phyloP scores from a whole-genome alignment of 1,139 yeast genomes.

The Geotrichum restrictum region DNA sequence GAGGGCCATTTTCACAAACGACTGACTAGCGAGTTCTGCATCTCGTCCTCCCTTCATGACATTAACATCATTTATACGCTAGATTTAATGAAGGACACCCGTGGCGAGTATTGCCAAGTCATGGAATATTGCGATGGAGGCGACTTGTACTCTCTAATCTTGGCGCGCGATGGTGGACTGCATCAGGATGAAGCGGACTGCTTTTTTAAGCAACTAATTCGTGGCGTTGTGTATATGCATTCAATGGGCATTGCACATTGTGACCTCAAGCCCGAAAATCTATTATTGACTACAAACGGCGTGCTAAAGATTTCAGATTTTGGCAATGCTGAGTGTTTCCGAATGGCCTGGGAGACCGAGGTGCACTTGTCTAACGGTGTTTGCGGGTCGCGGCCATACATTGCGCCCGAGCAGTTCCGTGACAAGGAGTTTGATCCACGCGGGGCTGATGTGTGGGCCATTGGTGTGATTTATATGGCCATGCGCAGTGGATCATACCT shows the following conservation, averaged over 20 bases:
- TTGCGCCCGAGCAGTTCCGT: slow-evolving; percentile 91
- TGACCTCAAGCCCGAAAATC: slow-evolving; percentile 90
- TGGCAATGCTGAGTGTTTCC: slow-evolving; percentile 93
- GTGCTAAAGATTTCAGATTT: slow-evolving; percentile 86
- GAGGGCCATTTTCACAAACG: slow-evolving; percentile 62
- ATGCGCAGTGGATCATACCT: slow-evolving; percentile 94
- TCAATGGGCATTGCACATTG: slow-evolving; percentile 96
- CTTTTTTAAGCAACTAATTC: slow-evolving; percentile 82
- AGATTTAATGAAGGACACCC: slow-evolving; percentile 83
- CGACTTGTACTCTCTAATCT: slow-evolving; percentile 79
- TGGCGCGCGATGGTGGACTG: slow-evolving; percentile 71
- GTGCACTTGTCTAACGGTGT: slow-evolving; percentile 80
- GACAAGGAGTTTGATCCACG: slow-evolving; percentile 80
- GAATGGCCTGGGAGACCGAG: slow-evolving; percentile 94
- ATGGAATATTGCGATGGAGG: slow-evolving; percentile 98
- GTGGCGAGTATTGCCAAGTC: slow-evolving; percentile 91
- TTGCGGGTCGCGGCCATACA: slow-evolving; percentile 90
- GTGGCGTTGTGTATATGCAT: slow-evolving; percentile 94
- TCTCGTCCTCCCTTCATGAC: slow-evolving; percentile 75
- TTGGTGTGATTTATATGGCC: slow-evolving; percentile 96
- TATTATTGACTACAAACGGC: slow-evolving; percentile 76
- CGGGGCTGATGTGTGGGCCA: slow-evolving; percentile 92
- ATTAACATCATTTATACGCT: slow-evolving; percentile 78
- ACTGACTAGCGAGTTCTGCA: slow-evolving; percentile 78
- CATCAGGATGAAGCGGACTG: slow-evolving; percentile 91